Evolutionary conservation across 768 basidiomycete species (phyloP).

Genomic region (Russula earlei): DNA sequence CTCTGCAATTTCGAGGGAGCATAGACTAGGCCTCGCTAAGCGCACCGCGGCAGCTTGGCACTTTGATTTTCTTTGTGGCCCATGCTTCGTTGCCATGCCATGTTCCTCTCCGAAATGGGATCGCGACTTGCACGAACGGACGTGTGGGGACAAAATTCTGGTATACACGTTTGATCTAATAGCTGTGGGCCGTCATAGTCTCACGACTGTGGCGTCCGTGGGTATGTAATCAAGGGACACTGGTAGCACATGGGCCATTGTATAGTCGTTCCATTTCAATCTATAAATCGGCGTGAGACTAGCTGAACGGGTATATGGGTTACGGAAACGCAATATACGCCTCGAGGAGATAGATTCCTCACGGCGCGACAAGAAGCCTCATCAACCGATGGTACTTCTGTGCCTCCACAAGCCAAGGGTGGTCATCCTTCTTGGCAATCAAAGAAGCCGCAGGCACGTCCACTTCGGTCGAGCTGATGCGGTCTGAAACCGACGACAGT

Average conservation of each 20-base stretch:
- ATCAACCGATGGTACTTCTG: slow-evolving; percentile 4
- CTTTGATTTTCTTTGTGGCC: too few species aligned
- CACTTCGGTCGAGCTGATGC: background rate
- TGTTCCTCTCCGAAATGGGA: background rate
- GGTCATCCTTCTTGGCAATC: background rate
- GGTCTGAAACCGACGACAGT: background rate
- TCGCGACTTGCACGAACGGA: too few species aligned
- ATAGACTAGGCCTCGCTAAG: too few species aligned
- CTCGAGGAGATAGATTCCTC: background rate
- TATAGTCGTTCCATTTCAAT: background rate
- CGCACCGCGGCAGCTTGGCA: too few species aligned
- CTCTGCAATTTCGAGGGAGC: too few species aligned
- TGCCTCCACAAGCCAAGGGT: slow-evolving; percentile 12
- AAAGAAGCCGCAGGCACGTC: background rate
- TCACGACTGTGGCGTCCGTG: background rate
- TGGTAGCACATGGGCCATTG: background rate
- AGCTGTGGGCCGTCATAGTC: background rate
- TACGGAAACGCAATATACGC: background rate
- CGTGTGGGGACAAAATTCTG: background rate
- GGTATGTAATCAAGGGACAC: background rate
- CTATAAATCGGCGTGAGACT: background rate
- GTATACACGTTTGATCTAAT: background rate
- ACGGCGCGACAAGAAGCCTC: background rate
- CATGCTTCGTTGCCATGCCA: too few species aligned
- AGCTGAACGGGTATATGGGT: background rate